Conservation (phyloP, 2,329 filamentous ascomycete genomes). For the Sporothrix brunneoviolacea region DNA sequence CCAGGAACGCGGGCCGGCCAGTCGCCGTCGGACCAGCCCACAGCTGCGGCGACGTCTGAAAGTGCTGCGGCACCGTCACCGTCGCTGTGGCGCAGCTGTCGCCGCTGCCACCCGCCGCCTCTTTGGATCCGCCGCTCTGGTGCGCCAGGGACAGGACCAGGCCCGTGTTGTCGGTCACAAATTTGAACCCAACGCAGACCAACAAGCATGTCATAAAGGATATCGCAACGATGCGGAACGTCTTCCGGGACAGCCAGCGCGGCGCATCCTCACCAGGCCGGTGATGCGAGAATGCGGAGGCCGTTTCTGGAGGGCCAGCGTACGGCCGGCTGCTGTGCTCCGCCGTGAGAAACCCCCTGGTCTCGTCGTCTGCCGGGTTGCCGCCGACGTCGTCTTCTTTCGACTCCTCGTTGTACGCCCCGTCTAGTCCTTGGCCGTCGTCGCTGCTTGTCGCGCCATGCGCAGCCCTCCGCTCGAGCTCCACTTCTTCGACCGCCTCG, state of each 20-base stretch:
- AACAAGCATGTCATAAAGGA: slow-evolving; percentile 20
- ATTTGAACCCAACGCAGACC: slow-evolving; percentile 21
- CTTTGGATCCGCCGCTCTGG: neutral
- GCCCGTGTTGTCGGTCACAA: slow-evolving; percentile 18
- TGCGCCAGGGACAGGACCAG: slow-evolving; percentile 12
- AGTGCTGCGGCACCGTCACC: slow-evolving; percentile 50
- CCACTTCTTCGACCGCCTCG: slow-evolving; percentile 6
- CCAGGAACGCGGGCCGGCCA: slow-evolving; percentile 61
- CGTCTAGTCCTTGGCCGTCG: neutral
- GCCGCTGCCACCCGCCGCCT: neutral
- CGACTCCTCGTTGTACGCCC: neutral
- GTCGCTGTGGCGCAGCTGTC: slow-evolving; percentile 5
- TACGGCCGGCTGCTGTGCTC: neutral
- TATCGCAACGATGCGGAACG: slow-evolving; percentile 17
- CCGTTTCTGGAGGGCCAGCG: no score
- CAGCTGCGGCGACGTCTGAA: slow-evolving; percentile 54
- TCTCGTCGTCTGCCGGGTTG: slow-evolving; percentile 10
- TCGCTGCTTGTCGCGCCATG: neutral
- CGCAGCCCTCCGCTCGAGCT: neutral
- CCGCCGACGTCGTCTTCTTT: slow-evolving; percentile 5
- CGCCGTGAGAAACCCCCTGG: slow-evolving; percentile 8
- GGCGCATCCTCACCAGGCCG: slow-evolving; percentile 10
- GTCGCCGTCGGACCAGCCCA: slow-evolving; percentile 64
- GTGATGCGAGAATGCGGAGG: no score
- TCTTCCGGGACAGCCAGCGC: slow-evolving; percentile 12